phyloP scores from a whole-genome alignment of 1,284 basidiomycete genomes.

The Wallemia ichthyophaga region DNA sequence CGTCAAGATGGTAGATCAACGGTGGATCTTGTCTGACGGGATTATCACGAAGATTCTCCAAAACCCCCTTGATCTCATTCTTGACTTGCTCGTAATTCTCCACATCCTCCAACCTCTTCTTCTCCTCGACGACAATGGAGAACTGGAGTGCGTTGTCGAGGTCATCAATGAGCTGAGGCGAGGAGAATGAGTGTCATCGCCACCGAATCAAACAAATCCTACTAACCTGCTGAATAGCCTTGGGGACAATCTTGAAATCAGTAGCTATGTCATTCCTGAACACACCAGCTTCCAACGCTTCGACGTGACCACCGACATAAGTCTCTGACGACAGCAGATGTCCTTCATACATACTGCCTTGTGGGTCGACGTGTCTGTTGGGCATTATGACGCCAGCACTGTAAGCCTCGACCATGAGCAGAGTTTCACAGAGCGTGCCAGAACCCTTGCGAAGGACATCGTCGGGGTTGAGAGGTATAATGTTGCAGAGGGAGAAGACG shows the following conservation, averaged over 20 bases:
- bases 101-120: constrained; percentile 48
- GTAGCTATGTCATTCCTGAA: constrained; percentile 87
- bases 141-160: constrained; percentile 74
- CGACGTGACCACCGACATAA: constrained; percentile 96
- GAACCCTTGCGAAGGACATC: constrained; percentile 88
- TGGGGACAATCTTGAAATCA: constrained; percentile 79
- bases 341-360: constrained; percentile 79
- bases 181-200: constrained; percentile 1
- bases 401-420: constrained; percentile 96
- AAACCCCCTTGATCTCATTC: constrained; percentile 36
- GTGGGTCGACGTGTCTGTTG: constrained; percentile 76
- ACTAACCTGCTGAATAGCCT: constrained; percentile 49
- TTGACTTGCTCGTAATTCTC: constrained; percentile 90
- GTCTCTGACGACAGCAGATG: constrained; percentile 90
- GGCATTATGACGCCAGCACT: constrained; percentile 85
- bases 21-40: constrained; percentile 69
- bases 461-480: constrained; percentile 88
- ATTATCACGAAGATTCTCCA: constrained; percentile 73
- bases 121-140: constrained; percentile 64
- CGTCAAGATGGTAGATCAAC: constrained; percentile 94
- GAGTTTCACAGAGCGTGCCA: constrained; percentile 86
- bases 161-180: constrained; percentile 54
- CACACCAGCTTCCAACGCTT: constrained; percentile 91
- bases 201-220: constrained; percentile 1
- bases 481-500: constrained; percentile 97